These are phyloP conservation scores for Neurospora sp. DNA, from an alignment of 495 filamentous ascomycete species.

Conservation along the genomic window DNA sequence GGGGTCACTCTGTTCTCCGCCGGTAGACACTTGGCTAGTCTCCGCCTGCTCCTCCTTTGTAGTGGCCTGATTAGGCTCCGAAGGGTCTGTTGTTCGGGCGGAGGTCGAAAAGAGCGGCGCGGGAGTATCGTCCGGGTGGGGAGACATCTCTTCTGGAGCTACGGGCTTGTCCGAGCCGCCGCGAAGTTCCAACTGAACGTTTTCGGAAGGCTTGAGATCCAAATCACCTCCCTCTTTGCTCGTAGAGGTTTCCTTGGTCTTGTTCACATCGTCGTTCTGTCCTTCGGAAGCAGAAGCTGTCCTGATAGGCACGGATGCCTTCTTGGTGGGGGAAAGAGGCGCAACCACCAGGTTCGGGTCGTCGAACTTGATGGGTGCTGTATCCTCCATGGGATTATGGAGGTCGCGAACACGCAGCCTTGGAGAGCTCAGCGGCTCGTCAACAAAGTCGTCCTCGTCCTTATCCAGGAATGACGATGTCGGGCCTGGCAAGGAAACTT, in stretches of 20 bases:
- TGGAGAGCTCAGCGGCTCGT: slow-evolving; percentile 56
- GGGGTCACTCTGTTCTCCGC: slow-evolving; percentile 7
- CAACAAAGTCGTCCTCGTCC: slow-evolving; percentile 60
- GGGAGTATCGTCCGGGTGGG: slow-evolving; percentile 56
- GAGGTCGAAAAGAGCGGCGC: slow-evolving; percentile 48
- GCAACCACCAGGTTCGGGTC: slow-evolving; percentile 36
- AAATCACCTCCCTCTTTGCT: not conserved
- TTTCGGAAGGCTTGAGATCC: not conserved
- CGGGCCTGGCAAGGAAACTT: slow-evolving; percentile 23
- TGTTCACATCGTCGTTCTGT: not conserved
- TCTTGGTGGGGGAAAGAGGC: slow-evolving; percentile 41
- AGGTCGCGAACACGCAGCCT: slow-evolving; percentile 31
- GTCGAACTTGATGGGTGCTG: slow-evolving; percentile 17
- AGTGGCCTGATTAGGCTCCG: not conserved
- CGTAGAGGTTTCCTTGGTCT: not conserved
- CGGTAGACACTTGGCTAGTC: slow-evolving; percentile 10
- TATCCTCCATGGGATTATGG: slow-evolving; percentile 9
- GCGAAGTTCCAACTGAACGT: not conserved
- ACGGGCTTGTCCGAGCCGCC: not conserved
- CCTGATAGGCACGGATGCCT: slow-evolving; percentile 4
- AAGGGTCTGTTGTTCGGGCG: not conserved
- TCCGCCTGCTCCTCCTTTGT: not conserved
- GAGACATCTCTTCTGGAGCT: slow-evolving; percentile 24
- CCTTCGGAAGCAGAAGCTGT: not conserved
- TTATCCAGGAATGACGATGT: slow-evolving; percentile 36